These are phyloP conservation scores for Botryotinia convoluta DNA, from an alignment of 2,329 filamentous ascomycete species.

Conservation along the genomic window DNA sequence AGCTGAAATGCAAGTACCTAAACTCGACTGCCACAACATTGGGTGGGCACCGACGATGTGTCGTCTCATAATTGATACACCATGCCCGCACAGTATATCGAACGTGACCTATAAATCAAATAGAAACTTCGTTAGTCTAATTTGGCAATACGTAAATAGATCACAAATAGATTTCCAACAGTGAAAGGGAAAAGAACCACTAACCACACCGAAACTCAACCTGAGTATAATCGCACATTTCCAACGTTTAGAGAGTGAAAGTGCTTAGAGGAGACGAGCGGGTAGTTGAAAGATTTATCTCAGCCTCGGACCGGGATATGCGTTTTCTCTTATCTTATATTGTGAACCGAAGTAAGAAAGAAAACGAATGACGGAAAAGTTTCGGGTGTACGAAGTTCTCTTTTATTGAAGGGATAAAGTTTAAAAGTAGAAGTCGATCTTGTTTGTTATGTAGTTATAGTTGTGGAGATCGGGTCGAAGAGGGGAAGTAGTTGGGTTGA, in stretches of 20 bases:
- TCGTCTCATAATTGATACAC: slow-evolving; percentile 49
- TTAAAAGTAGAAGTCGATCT: not conserved
- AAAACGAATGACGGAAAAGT: not conserved
- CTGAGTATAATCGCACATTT: slow-evolving; percentile 59
- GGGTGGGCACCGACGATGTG: slow-evolving; percentile 53
- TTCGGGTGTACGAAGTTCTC: not conserved
- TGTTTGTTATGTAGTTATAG: not conserved
- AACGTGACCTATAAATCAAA: slow-evolving; percentile 43
- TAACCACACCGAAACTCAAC: slow-evolving; percentile 52
- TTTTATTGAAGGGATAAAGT: not conserved
- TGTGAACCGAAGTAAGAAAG: slow-evolving; percentile 4
- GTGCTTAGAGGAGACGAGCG: not conserved
- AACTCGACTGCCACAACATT: slow-evolving; percentile 45
- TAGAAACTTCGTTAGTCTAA: slow-evolving; percentile 1
- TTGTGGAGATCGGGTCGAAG: not conserved
- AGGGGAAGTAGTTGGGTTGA: slow-evolving; percentile 15
- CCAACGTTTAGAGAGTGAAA: not conserved
- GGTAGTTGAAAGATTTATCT: not conserved
- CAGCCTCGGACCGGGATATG: slow-evolving; percentile 14
- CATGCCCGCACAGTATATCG: slow-evolving; percentile 55
- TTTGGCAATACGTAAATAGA: not conserved
- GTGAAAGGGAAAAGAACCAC: not conserved
- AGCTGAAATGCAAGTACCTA: slow-evolving; percentile 26
- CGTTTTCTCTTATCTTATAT: slow-evolving; percentile 3
- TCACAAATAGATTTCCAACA: not conserved